Evolutionary conservation across 169 alveolate genomes (phyloP).

Genomic region (Cryptosporidium muris): DNA sequence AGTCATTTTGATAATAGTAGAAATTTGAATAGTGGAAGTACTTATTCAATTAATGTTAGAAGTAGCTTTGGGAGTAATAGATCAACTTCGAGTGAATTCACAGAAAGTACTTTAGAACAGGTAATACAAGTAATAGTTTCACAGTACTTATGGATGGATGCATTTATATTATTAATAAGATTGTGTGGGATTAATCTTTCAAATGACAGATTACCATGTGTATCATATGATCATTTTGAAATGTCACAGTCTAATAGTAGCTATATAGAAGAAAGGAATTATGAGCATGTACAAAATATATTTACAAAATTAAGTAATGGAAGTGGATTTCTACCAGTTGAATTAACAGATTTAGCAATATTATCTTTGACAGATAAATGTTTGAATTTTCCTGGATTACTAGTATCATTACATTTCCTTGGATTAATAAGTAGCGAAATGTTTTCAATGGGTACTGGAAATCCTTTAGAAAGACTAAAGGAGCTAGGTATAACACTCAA

Average conservation of each 20-base stretch:
- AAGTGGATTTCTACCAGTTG: constrained; percentile 76
- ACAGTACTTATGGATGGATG: constrained; percentile 48
- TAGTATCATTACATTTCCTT: constrained; percentile 71
- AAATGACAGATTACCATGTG: constrained; percentile 32
- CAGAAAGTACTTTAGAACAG: constrained; percentile 45
- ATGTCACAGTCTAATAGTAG: constrained; percentile 11
- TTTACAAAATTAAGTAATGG: constrained; percentile 73
- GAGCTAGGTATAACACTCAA: constrained; percentile 20
- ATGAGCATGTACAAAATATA: constrained; percentile 60
- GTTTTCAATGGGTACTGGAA: constrained; percentile 27
- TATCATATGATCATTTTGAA: constrained; percentile 17
- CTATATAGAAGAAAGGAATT: constrained; percentile 53
- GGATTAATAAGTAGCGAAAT: constrained; percentile 50
- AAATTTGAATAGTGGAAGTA: background rate
- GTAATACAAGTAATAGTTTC: constrained; percentile 47
- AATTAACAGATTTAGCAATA: constrained; percentile 75
- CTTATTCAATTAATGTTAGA: background rate
- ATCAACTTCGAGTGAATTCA: background rate
- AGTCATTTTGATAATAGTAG: background rate
- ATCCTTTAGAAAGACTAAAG: constrained; percentile 18
- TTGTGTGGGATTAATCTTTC: constrained; percentile 43
- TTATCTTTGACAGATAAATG: constrained; percentile 75
- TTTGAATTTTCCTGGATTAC: constrained; percentile 74
- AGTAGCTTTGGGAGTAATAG: background rate
- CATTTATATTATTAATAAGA: constrained; percentile 46